A percentile compares a stretch with the other conserved stretches of the same genome.
Conservation (phyloP, 2,329 filamentous ascomycete species). For the Graphium sp. region DNA sequence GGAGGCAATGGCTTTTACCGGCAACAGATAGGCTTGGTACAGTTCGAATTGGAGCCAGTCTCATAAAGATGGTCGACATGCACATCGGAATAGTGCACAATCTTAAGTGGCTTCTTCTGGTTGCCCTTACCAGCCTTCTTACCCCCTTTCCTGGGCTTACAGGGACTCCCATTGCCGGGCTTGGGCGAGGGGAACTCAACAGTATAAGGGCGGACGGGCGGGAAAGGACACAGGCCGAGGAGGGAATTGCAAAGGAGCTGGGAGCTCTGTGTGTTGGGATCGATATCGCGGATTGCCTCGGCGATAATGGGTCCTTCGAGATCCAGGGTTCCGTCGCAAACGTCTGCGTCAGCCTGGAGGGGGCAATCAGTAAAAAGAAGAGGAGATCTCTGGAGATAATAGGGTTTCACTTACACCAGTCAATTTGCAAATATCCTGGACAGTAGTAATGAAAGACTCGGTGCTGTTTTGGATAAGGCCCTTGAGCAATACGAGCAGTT, state of each 20-base stretch:
- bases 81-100: constrained; percentile 44
- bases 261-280: constrained; percentile 28
- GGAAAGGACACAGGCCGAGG: constrained; percentile 34
- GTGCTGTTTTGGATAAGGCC: constrained; percentile 24
- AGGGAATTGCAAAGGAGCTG: constrained; percentile 33
- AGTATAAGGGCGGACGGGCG: constrained; percentile 21
- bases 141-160: no score
- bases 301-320: constrained; percentile 36
- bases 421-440: constrained; percentile 15
- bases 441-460: constrained; percentile 16
- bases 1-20: constrained; percentile 14
- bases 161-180: no score
- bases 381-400: background rate
- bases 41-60: constrained; percentile 33
- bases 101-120: constrained; percentile 26
- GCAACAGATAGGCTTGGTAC: constrained; percentile 43
- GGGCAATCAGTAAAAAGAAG: background rate
- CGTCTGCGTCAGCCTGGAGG: constrained; percentile 24
- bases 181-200: constrained; percentile 25
- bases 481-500: constrained; percentile 22
- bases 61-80: constrained; percentile 40
- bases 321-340: constrained; percentile 33
- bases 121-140: no score
- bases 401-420: constrained; percentile 11
- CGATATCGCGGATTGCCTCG: constrained; percentile 26